These are phyloP conservation scores for Euphorbia celastroides DNA, from an alignment of 441 rosid species.

Conservation along the genomic window DNA sequence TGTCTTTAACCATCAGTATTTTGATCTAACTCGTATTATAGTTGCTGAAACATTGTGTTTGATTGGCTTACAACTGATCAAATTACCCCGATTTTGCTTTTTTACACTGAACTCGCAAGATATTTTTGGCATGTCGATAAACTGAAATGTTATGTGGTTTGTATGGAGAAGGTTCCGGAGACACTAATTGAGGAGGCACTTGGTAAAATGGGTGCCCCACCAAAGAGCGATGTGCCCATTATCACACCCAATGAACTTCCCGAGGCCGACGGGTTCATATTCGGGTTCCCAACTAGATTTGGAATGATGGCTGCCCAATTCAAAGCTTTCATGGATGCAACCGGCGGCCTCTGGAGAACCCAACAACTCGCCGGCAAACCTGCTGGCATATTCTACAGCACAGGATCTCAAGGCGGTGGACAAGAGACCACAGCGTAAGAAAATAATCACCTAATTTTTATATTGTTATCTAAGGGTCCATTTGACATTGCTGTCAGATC, in stretches of 20 bases:
- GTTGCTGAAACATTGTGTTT: background rate
- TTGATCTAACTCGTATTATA: background rate
- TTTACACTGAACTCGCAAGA: background rate
- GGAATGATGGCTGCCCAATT: constrained; percentile 99
- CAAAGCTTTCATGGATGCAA: constrained; percentile 90
- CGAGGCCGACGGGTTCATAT: constrained; percentile 88
- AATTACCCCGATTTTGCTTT: background rate
- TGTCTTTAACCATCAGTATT: background rate
- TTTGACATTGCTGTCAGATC: too few species aligned
- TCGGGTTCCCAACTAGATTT: constrained; percentile 93
- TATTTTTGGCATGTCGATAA: background rate
- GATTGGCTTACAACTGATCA: background rate
- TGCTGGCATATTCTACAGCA: constrained; percentile 93
- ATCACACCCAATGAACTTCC: constrained; percentile 63
- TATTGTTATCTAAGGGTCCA: too few species aligned
- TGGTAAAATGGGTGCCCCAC: constrained; percentile 85
- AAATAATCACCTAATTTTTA: background rate
- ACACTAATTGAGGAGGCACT: constrained; percentile 79
- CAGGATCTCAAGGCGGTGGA: constrained; percentile 98
- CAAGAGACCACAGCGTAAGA: constrained; percentile 95
- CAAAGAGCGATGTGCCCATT: constrained; percentile 72
- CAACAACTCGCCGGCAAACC: constrained; percentile 96
- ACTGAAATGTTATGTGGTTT: too few species aligned
- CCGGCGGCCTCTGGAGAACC: constrained; percentile 92
- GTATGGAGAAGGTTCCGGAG: constrained; percentile 31